Evolutionary conservation across 768 basidiomycete species (phyloP).

Genomic region (Omphalotus guepiniiformis): DNA sequence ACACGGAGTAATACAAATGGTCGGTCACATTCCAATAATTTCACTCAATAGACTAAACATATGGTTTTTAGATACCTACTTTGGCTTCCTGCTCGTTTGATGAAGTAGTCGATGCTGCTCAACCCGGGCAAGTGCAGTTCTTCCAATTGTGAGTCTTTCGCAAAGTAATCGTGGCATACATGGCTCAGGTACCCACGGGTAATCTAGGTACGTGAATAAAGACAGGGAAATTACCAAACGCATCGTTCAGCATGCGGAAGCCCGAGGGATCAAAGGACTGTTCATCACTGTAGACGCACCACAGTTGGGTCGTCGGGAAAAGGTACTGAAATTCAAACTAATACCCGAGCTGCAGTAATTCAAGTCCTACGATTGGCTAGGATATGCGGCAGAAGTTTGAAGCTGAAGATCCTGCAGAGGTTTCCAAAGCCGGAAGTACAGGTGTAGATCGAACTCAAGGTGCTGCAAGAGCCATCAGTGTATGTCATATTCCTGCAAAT

Average conservation of each 20-base stretch:
- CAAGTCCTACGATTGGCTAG: slow-evolving; percentile 17
- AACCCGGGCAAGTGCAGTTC: slow-evolving; percentile 77
- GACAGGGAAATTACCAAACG: slow-evolving; percentile 82
- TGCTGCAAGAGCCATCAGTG: slow-evolving; percentile 90
- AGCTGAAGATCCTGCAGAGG: slow-evolving; percentile 63
- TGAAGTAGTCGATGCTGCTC: slow-evolving; percentile 85
- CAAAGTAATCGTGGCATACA: not conserved
- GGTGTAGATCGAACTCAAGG: slow-evolving; percentile 83
- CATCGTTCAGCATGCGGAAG: slow-evolving; percentile 87
- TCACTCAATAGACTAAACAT: not conserved
- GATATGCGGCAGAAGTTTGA: slow-evolving; percentile 98
- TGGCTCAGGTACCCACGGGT: not conserved
- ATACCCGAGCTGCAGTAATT: too few relatives aligned
- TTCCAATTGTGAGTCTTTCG: slow-evolving; percentile 76
- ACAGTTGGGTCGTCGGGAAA: slow-evolving; percentile 90
- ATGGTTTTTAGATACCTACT: slow-evolving; percentile 78
- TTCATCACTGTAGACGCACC: slow-evolving; percentile 99
- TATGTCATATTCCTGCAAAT: not conserved
- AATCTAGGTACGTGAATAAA: slow-evolving; percentile 80
- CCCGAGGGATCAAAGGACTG: slow-evolving; percentile 84
- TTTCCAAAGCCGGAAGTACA: slow-evolving; percentile 44
- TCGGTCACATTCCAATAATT: slow-evolving; percentile 19
- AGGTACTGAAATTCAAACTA: slow-evolving; percentile 36
- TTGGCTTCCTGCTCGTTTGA: slow-evolving; percentile 95
- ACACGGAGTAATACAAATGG: slow-evolving; percentile 74